Evolutionary conservation across 1,284 basidiomycete genomes (phyloP).

Genomic region (Heterobasidion parviporum): DNA sequence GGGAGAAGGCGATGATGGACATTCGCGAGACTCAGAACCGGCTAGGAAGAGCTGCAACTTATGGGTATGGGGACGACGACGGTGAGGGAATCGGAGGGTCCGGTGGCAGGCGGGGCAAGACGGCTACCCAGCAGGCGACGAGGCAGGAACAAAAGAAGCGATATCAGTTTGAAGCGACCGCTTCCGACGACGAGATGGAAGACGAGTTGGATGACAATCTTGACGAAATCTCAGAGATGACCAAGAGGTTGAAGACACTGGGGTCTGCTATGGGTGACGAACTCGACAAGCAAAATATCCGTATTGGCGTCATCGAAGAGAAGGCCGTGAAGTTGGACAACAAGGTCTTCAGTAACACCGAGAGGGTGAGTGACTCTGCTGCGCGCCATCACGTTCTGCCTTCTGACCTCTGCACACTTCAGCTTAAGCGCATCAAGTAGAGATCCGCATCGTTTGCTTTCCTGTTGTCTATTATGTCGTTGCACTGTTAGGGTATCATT

Average conservation of each 20-base stretch:
- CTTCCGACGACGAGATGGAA: conserved; percentile 94
- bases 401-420: conserved; percentile 11
- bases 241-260: conserved; percentile 79
- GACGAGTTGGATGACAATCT: conserved; percentile 83
- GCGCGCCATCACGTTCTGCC: not conserved
- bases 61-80: conserved; percentile 51
- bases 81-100: conserved; percentile 32
- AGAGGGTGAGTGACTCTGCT: conserved; percentile 39
- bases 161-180: conserved; percentile 93
- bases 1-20: conserved; percentile 81
- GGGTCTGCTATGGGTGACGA: conserved; percentile 82
- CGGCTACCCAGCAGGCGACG: conserved; percentile 36
- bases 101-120: conserved; percentile 35
- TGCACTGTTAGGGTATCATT: too few species aligned
- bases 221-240: conserved; percentile 79
- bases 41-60: conserved; percentile 68
- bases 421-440: conserved; percentile 70
- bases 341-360: conserved; percentile 60
- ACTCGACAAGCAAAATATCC: conserved; percentile 67
- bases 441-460: not conserved
- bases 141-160: conserved; percentile 71
- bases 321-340: conserved; percentile 64
- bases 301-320: conserved; percentile 61
- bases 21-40: conserved; percentile 84
- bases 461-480: too few species aligned